Evolutionary conservation across 805 yeast species (phyloP), one percentile per base, ranked within the genome.

Genomic region (Candida fluviatilis): DNA sequence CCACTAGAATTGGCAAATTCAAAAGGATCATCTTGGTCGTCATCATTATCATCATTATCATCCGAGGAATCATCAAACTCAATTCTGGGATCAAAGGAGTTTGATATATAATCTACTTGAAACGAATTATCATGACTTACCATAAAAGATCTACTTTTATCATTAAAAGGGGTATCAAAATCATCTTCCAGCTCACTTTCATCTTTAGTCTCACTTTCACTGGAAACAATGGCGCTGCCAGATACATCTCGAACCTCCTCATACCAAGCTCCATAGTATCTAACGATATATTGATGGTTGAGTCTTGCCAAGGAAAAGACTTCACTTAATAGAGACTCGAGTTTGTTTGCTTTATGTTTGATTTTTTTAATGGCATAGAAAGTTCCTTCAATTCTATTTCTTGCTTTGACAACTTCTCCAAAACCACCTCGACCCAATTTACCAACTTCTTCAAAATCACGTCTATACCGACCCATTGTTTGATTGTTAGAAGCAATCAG

Each of bases 241-340:
- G 27, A 30, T 11, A 40, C 41, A 1, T 51, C 48, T 18, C 55
- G 50, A 19, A 80, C 82, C 39, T 87, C 95, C 54, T 90, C 97
- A 4, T 91, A 75, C 99, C 99, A 93, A 0, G 97, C 96, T 3
- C 97, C 95, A 61, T 86, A 93, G 60, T 93, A 93, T 40, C 99
- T 68, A 3, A 93, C 99, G 29, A 93, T 96, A 57, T 88, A 91
- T 55, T 90, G 97, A 55, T 93, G 97, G 50, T 90, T 91, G 37
- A 93, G 69, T 43, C 98, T 72, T 2, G 98, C 95, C 48, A 93
- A 71, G 8, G 95, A 73, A 76, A 90, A 80, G 0, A 93, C 99
- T 53, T 93, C 99, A 43, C 85, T 88, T 40, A 93, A 65, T 42
- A 93, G 83, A 4, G 84, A 77, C 17, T 95, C 81, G 31, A 93